Evolutionary conservation across 768 basidiomycete species (phyloP).

Genomic region (Rhizopogon salebrosus): DNA sequence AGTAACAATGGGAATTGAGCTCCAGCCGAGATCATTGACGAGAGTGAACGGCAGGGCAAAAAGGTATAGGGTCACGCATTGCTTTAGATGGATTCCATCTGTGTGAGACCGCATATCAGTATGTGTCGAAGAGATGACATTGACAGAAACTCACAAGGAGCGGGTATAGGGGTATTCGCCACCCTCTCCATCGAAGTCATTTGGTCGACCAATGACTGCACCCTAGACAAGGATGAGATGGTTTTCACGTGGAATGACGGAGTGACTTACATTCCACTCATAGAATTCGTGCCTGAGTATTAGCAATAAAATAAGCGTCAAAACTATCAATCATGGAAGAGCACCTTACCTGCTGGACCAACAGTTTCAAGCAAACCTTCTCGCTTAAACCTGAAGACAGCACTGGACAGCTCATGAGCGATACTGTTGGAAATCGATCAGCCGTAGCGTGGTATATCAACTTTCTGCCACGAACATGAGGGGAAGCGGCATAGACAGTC

Average conservation of each 20-base stretch:
- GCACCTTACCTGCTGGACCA: constrained; percentile 71
- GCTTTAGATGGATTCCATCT: constrained; percentile 91
- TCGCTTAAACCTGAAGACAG: constrained; percentile 68
- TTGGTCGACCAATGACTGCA: constrained; percentile 81
- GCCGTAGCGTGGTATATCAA: not conserved
- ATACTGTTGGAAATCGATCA: constrained; percentile 42
- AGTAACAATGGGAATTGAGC: constrained; percentile 79
- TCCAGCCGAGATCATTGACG: constrained; percentile 78
- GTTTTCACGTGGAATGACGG: not conserved
- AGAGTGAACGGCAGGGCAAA: constrained; percentile 87
- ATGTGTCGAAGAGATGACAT: not conserved
- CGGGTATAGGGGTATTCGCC: constrained; percentile 80
- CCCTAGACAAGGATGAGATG: constrained; percentile 31
- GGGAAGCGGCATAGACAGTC: constrained; percentile 73
- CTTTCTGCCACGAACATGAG: constrained; percentile 49
- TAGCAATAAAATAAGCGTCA: constrained; percentile 1
- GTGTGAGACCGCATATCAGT: constrained; percentile 14
- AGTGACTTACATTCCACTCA: constrained; percentile 56
- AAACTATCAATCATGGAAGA: not conserved
- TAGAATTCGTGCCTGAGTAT: constrained; percentile 62
- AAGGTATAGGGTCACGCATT: constrained; percentile 91
- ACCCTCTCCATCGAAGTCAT: constrained; percentile 87
- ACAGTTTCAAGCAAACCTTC: constrained; percentile 84
- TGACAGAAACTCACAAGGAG: constrained; percentile 49
- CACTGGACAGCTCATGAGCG: constrained; percentile 70